Evolutionary conservation across 2,329 filamentous ascomycete species (phyloP).

Genomic region (Xylariomycetidae sp.): DNA sequence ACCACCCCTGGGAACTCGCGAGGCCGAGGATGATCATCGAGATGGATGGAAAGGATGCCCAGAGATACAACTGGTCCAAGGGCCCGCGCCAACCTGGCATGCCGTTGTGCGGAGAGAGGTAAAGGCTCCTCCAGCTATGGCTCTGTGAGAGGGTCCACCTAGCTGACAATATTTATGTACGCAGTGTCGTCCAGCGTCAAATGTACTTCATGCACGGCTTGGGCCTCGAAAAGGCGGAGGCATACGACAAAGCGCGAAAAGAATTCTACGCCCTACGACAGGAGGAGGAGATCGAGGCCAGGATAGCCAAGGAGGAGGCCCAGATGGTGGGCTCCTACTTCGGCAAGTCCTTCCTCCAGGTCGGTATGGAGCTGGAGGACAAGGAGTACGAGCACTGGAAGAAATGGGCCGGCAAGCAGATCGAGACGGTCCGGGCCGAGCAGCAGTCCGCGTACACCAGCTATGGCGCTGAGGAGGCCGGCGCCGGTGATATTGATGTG

Average conservation of each 20-base stretch:
- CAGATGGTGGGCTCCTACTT: constrained; percentile 83
- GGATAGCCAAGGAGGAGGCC: constrained; percentile 85
- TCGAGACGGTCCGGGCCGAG: constrained; percentile 17
- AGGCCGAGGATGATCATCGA: constrained; percentile 82
- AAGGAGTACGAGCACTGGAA: constrained; percentile 80
- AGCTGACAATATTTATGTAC: background rate
- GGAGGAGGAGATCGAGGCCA: constrained; percentile 73
- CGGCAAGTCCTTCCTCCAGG: constrained; percentile 67
- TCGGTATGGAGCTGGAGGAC: constrained; percentile 81
- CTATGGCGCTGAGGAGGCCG: constrained; percentile 15
- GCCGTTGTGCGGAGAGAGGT: constrained; percentile 81
- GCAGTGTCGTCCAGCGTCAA: constrained; percentile 88
- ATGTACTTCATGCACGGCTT: constrained; percentile 72
- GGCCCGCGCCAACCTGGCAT: constrained; percentile 69
- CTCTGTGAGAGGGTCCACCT: too few species aligned
- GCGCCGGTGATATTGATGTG: constrained; percentile 9
- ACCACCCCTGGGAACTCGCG: constrained; percentile 97
- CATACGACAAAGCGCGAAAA: constrained; percentile 82
- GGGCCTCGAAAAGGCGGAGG: constrained; percentile 56
- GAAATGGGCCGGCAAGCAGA: constrained; percentile 27
- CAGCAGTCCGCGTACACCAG: constrained; percentile 20
- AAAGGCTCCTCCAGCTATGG: too few species aligned
- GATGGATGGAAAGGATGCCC: constrained; percentile 75
- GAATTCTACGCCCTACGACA: constrained; percentile 89
- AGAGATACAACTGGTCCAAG: constrained; percentile 73